These are phyloP conservation scores for Apiotrichum sp. DNA, from an alignment of 1,284 basidiomycete species.

Conservation along the genomic window DNA sequence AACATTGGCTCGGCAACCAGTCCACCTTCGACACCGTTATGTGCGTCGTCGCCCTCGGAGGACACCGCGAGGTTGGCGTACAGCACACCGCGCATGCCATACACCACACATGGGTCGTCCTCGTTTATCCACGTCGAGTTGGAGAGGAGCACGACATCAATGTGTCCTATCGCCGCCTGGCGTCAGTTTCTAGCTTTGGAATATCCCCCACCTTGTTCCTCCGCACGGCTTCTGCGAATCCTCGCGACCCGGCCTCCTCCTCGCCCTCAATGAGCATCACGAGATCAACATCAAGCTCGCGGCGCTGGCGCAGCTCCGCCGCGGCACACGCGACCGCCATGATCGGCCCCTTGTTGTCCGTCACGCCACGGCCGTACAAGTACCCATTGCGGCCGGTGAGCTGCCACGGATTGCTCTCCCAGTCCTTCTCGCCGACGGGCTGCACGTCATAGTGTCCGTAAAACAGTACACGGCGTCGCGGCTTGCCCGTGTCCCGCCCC, in stretches of 20 bases:
- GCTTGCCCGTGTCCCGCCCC: slow-evolving; percentile 52
- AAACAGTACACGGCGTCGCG: slow-evolving; percentile 65
- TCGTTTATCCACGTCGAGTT: slow-evolving; percentile 98
- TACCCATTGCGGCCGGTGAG: slow-evolving; percentile 79
- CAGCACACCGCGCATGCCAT: slow-evolving; percentile 88
- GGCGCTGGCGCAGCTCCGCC: slow-evolving; percentile 64
- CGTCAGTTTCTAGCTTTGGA: neutral
- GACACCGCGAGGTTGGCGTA: slow-evolving; percentile 54
- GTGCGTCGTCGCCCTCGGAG: slow-evolving; percentile 49
- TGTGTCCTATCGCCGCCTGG: slow-evolving; percentile 68
- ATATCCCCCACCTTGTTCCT: slow-evolving; percentile 63
- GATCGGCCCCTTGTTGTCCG: slow-evolving; percentile 89
- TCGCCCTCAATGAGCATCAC: slow-evolving; percentile 93
- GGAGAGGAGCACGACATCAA: slow-evolving; percentile 76
- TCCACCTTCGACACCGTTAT: slow-evolving; percentile 79
- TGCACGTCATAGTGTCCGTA: slow-evolving; percentile 94
- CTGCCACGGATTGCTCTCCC: slow-evolving; percentile 79
- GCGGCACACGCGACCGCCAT: slow-evolving; percentile 86
- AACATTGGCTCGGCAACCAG: slow-evolving; percentile 81
- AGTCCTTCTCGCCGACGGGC: slow-evolving; percentile 63
- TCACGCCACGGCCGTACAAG: slow-evolving; percentile 85
- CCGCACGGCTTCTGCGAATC: slow-evolving; percentile 70
- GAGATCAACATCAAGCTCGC: slow-evolving; percentile 75
- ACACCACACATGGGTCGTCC: slow-evolving; percentile 89
- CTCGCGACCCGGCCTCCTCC: slow-evolving; percentile 84